Base-by-base conservation (phyloP, 257 asterid species). In the Solanum paucissectum region DNA sequence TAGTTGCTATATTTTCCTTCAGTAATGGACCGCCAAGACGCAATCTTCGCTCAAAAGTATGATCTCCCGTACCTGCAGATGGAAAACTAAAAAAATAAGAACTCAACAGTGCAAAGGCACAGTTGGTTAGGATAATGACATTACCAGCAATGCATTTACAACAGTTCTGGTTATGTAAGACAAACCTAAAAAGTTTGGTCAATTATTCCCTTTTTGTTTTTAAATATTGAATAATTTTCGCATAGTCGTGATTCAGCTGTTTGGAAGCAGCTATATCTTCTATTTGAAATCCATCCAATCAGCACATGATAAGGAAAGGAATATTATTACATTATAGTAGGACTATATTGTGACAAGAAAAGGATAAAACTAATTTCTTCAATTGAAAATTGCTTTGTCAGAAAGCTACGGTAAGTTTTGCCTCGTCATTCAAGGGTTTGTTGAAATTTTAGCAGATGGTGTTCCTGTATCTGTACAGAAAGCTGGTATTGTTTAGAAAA, bases 21-120 rank as follows among this genome's bases (percentile, higher is more conserved):
- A 97, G 86, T 79, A 97, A 87, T 13, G 99, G 99, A 76, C 98
- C 96, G 34, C 99, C 99, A 36, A 97, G 98, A 88, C 99, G 98
- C 89, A 97, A 87, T 90, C 99, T 95, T 87, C 99, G 95, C 89
- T 95, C 96, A 91, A 95, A 97, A 29, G 94, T 79, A 90, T 97
- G 99, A 91, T 95, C 99, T 49, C 99, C 99, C 5, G 99, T 97
- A 90, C 99, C 99, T 97, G 90, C 49, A 66, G 87, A 44, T 58
- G 87, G 87, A 88, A 66, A 64, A 75, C 18, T 21, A 21, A 46
- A 74, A 87, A 86, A 29, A 29, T 36, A 23, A 83, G 86, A 76
- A 86, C 25, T 42, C 40, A 49, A 46, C 11, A 46, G n/a, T 18
- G 40, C 21, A 52, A 29, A 81, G 68, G 27, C 11, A 13, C 29